A percentile compares a stretch with the other conserved stretches of the same genome.
Evolutionary conservation across 331 rosid species (phyloP).

Genomic region (Ulmus americana): DNA sequence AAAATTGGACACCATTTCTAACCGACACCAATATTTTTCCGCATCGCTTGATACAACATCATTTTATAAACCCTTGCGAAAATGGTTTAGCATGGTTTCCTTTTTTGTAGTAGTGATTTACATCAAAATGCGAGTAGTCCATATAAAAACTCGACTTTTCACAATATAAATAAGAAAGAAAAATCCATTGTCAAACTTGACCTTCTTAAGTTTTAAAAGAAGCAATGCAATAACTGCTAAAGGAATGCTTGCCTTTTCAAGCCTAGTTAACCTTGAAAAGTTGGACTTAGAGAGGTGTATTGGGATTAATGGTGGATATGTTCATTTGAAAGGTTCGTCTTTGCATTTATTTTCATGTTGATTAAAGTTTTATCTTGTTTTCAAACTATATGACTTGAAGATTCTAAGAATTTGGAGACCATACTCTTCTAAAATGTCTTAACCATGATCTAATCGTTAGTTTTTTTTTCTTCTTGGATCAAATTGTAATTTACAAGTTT

Average conservation of each 20-base stretch:
- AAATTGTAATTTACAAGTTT: background rate
- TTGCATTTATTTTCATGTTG: background rate
- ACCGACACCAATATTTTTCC: no score
- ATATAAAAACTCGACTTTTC: no score
- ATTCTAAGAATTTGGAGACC: background rate
- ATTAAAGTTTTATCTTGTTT: slow-evolving; percentile 9
- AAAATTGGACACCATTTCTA: no score
- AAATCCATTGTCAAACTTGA: slow-evolving; percentile 31
- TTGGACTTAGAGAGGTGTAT: slow-evolving; percentile 68
- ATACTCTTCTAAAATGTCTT: no score
- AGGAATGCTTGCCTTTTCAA: slow-evolving; percentile 58
- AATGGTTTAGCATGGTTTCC: no score
- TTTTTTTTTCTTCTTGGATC: background rate
- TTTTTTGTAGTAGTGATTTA: no score
- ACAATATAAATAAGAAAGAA: no score
- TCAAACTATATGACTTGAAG: slow-evolving; percentile 6
- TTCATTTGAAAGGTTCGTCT: slow-evolving; percentile 59
- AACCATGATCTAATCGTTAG: background rate
- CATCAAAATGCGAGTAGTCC: no score
- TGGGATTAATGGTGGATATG: slow-evolving; percentile 60
- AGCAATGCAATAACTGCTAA: slow-evolving; percentile 47
- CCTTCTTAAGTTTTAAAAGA: slow-evolving; percentile 54
- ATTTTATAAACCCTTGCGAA: no score
- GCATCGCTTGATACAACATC: no score
- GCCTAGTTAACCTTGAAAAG: slow-evolving; percentile 59